A percentile compares a stretch with the other conserved stretches of the same genome.
phyloP scores from a whole-genome alignment of 345 rosid genomes.

The Gossypium mustelinum region DNA sequence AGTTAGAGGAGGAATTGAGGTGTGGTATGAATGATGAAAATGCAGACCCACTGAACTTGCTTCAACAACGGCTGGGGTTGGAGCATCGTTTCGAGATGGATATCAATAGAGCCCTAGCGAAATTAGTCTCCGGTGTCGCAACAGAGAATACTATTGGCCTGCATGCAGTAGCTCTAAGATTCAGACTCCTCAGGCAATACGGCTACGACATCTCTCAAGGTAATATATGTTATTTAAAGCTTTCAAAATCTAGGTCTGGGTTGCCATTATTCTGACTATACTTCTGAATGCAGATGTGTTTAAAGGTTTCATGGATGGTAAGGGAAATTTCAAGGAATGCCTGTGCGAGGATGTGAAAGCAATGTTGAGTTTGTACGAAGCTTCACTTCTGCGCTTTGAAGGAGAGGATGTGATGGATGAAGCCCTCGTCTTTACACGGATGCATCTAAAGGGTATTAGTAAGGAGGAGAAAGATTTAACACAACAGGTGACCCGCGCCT shows the following conservation, averaged over 20 bases:
- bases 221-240: not conserved
- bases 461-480: not conserved
- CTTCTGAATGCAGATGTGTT: too few species aligned
- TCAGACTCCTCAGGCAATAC: constrained; percentile 13
- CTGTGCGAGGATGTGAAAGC: constrained; percentile 25
- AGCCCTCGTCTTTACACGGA: constrained; percentile 19
- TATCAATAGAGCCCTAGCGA: constrained; percentile 22
- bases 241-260: too few species aligned
- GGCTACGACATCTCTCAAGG: constrained; percentile 22
- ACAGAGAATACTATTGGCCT: constrained; percentile 11
- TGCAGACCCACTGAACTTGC: constrained; percentile 3
- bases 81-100: constrained; percentile 27
- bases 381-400: constrained; percentile 20
- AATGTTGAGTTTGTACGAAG: constrained; percentile 37
- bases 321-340: constrained; percentile 21
- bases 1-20: constrained; percentile 31
- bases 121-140: not conserved
- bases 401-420: constrained; percentile 34
- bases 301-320: constrained; percentile 17
- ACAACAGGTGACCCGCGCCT: constrained; percentile 23
- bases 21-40: constrained; percentile 12
- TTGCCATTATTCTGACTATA: too few species aligned
- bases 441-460: not conserved
- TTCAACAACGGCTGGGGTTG: constrained; percentile 37
- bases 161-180: constrained; percentile 31